Evolutionary conservation across 257 asterid genomes (phyloP).

Genomic region (Fraxinus anomala): DNA sequence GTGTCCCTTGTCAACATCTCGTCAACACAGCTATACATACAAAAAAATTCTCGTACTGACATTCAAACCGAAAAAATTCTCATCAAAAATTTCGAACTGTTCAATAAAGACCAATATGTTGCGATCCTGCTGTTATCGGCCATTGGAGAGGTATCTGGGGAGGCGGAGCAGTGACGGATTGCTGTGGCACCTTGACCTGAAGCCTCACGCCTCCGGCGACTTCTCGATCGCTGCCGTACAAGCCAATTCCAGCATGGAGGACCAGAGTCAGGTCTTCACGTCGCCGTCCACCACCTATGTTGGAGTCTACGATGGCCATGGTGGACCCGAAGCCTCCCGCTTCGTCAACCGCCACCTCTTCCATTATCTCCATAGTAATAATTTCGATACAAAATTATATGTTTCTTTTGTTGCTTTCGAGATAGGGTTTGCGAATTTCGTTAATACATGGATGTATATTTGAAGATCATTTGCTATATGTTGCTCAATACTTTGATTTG

Average conservation of each 20-base stretch:
- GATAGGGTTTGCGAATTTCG: neutral
- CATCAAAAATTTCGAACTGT: neutral
- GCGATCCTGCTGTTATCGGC: constrained; percentile 21
- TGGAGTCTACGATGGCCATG: constrained; percentile 42
- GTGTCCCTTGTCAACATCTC: neutral
- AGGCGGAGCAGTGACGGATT: constrained; percentile 26
- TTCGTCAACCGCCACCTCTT: constrained; percentile 32
- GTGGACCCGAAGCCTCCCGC: constrained; percentile 36
- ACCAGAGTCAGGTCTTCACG: constrained; percentile 33
- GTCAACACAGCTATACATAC: neutral
- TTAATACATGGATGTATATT: neutral
- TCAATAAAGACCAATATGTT: neutral
- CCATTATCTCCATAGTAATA: constrained; percentile 30
- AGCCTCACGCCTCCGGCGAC: constrained; percentile 31
- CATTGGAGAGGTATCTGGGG: constrained; percentile 27
- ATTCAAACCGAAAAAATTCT: neutral
- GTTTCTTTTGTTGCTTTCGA: neutral
- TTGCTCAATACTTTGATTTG: neutral
- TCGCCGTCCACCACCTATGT: constrained; percentile 33
- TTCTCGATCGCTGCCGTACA: constrained; percentile 41
- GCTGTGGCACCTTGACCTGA: constrained; percentile 28
- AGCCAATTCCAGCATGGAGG: constrained; percentile 34
- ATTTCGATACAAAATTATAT: neutral
- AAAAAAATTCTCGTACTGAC: neutral
- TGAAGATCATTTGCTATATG: neutral